Percentiles rank a stretch among this genome's conserved stretches.
Conservation (phyloP, 306 rosid species). For the Lagenaria siceraria region DNA sequence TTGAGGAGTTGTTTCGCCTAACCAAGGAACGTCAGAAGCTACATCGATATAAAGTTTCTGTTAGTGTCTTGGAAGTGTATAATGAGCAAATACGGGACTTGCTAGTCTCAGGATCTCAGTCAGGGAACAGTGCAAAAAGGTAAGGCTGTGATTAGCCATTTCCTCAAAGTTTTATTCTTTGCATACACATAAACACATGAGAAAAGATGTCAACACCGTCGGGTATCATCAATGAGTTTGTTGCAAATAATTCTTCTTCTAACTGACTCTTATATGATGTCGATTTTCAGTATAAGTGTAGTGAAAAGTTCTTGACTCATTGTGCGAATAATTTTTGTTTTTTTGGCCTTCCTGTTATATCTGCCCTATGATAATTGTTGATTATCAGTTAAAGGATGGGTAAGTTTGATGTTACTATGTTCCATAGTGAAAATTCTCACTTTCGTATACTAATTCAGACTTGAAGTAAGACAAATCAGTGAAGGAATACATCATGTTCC, state of each 20-base stretch:
- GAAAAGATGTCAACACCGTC: not conserved
- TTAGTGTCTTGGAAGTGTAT: slow-evolving; percentile 91
- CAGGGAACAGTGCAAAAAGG: slow-evolving; percentile 60
- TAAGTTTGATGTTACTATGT: not conserved
- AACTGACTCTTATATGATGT: not conserved
- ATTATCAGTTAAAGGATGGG: not conserved
- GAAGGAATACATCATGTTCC: slow-evolving; percentile 92
- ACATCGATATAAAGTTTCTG: slow-evolving; percentile 54
- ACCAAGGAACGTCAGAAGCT: slow-evolving; percentile 48
- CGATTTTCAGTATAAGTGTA: not conserved
- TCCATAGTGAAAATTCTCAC: slow-evolving; percentile 1
- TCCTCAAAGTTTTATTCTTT: not conserved
- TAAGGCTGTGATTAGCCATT: slow-evolving; percentile 4
- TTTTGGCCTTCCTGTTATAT: not conserved
- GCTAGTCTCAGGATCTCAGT: slow-evolving; percentile 61
- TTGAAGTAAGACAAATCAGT: slow-evolving; percentile 73
- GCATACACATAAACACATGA: not conserved
- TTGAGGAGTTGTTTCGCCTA: slow-evolving; percentile 61
- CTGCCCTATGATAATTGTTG: not conserved
- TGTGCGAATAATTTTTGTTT: too few relatives aligned
- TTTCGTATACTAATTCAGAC: slow-evolving; percentile 31
- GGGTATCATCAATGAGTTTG: not conserved
- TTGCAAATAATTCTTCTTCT: not conserved
- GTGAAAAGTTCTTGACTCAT: not conserved
- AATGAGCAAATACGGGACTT: slow-evolving; percentile 93